Evolutionary conservation across 208 protist species (phyloP), one percentile per base, ranked within the genome.

Genomic region (Hexamita inflata): DNA sequence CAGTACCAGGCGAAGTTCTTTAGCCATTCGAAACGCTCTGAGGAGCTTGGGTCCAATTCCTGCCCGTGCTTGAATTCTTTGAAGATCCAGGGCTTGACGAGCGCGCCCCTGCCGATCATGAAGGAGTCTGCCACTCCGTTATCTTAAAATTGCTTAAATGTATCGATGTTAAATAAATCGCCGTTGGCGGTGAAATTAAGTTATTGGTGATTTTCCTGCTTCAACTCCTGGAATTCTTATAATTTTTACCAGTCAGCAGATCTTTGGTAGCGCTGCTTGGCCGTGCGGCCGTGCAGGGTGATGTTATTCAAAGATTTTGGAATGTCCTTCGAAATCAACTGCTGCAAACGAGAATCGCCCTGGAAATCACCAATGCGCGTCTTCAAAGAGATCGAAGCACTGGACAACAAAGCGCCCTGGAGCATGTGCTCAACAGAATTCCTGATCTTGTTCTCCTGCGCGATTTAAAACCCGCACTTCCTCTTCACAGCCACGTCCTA

Each of bases 51-150:
- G 30, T 82, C 80, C 4, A 59, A 28, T 32, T n/a, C 34, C n/a
- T 29, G 13, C 2, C 60, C 40, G 29, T 77, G 70, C 41, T 82
- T 82, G 30, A 82, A 70, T 62, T 82, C 80, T 7, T 29, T 19
- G 62, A 82, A 82, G 19, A 82, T 53, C 80, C 80, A 82, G 28
- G 80, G 80, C 45, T 82, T 82, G 13, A 74, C 38, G 7, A 82
- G 35, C 11, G 80, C 74, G 4, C 80, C 80, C 39, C 80, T 59
- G 28, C 65, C 80, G 38, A 80, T 57, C 24, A 82, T 29, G 39
- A 67, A 26, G 28, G 11, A 30, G 70, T 32, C 65, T 45, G 57
- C 29, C 32, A 38, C 75, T 38, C 75, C 75, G 59, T 78, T 78
- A 4, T 7, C 64, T 57, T 19, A 15, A 11, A 70, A 38, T 32